Evolutionary conservation across 495 filamentous ascomycete species (phyloP).

Genomic region (Tuber magnatum): DNA sequence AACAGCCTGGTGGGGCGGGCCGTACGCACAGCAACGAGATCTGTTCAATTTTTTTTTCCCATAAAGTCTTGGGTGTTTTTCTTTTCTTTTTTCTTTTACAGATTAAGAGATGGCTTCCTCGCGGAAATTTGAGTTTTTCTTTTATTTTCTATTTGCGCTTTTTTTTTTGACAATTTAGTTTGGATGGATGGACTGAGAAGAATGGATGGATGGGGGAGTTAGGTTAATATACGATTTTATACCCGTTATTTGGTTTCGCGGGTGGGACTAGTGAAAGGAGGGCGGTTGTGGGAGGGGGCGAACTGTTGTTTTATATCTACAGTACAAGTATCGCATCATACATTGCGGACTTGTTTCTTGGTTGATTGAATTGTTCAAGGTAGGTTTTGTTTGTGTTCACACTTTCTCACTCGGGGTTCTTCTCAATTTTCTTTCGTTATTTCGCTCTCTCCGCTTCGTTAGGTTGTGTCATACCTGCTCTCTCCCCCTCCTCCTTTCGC

Average conservation of each 20-base stretch:
- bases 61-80: constrained; percentile 2
- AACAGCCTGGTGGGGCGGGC: background rate
- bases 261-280: background rate
- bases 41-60: background rate
- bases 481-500: background rate
- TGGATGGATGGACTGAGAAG: background rate
- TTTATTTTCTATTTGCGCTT: background rate
- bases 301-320: background rate
- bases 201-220: background rate
- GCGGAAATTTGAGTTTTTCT: constrained; percentile 2
- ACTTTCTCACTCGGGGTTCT: background rate
- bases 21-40: background rate
- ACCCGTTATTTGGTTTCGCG: background rate
- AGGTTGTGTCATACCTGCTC: background rate
- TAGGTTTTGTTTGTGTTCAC: background rate
- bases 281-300: background rate
- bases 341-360: background rate
- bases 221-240: constrained; percentile 3
- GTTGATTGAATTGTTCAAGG: background rate
- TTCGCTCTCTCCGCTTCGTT: background rate
- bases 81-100: background rate
- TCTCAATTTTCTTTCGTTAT: background rate
- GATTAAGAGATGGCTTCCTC: constrained; percentile 1
- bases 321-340: background rate
- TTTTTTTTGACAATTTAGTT: background rate